Percentiles rank a stretch among this genome's conserved stretches.
phyloP scores from a whole-genome alignment of 306 rosid genomes.

The Rosa chinensis region DNA sequence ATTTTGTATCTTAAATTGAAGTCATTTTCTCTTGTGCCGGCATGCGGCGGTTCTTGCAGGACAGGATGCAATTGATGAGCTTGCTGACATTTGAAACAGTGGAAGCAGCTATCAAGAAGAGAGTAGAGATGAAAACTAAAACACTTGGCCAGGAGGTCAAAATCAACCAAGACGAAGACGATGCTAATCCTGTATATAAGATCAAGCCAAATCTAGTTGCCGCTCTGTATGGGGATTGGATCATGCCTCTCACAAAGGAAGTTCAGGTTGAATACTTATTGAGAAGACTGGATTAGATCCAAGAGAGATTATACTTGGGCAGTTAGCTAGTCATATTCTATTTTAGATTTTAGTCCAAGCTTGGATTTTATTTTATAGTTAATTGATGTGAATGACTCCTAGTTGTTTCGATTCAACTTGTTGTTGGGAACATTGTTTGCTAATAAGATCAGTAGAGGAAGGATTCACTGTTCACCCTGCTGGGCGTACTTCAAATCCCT shows the following conservation, averaged over 20 bases:
- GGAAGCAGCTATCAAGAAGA: conserved; percentile 43
- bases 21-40: not conserved
- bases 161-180: conserved; percentile 18
- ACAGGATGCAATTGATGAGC: conserved; percentile 33
- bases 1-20: conserved; percentile 4
- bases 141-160: conserved; percentile 37
- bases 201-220: conserved; percentile 49
- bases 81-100: conserved; percentile 45
- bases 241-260: conserved; percentile 63
- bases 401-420: not conserved
- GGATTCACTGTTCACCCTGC: not conserved
- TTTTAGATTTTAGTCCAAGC: not conserved
- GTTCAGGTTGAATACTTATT: conserved; percentile 56
- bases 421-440: not conserved
- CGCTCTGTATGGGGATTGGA: conserved; percentile 44
- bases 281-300: conserved; percentile 40
- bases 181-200: conserved; percentile 31
- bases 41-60: conserved; percentile 33
- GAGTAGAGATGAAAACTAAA: conserved; percentile 51
- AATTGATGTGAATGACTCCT: not conserved
- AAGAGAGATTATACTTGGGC: not conserved
- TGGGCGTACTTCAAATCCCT: not conserved
- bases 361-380: not conserved
- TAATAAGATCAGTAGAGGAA: not conserved
- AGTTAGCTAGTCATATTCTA: not conserved